Base-by-base conservation (phyloP, 2,329 filamentous ascomycete species). In the Periglandula ipomoeae region DNA sequence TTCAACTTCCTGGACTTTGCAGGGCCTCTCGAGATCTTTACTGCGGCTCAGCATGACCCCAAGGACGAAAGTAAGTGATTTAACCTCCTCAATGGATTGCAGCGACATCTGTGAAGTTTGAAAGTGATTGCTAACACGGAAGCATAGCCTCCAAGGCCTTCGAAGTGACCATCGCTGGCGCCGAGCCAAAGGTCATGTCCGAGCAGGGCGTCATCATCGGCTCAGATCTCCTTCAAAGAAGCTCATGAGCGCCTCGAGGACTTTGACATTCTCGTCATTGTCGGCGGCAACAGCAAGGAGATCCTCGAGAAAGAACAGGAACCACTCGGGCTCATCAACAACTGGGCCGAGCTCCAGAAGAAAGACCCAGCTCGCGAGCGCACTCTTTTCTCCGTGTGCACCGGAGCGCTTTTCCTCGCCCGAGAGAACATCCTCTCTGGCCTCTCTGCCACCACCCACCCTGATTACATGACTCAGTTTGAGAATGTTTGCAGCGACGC, bases 401-500 rank as follows among this genome's bases (percentile, higher is more conserved):
- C 86, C 42, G 88, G 87, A 54, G 78, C 84, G 39, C 79, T 91
- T 61, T 79, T 91, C 70, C 79, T 91, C 45, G 88, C 84, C 53
- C 74, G 86, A 61, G 77, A 83, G 60, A 87, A 87, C 56, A 80
- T 93, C 62, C 79, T 94, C 52, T 80, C 83, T 55, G 88, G 88
- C 54, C 74, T 93, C 23, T 82, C 84, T 26, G 87, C 86, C 58
- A 94, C 88, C 54, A 91, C 86, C 50, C 88, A 93, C 66, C 83
- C 86, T 52, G 86, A 93, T 67, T 82, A 75, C 69, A 76, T 89
- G 59, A 89, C 87, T 65, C 84, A 80, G 56, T 81, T 94, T 61
- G 88, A 93, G 74, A 89, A 82, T 59, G 70, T 89, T 57, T 89
- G 85, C 74, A 86, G 85, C 65, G 82, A 87, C 55, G 80, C 82